Conservation (phyloP, 2,329 filamentous ascomycete species). For the Alternaria arborescens region DNA sequence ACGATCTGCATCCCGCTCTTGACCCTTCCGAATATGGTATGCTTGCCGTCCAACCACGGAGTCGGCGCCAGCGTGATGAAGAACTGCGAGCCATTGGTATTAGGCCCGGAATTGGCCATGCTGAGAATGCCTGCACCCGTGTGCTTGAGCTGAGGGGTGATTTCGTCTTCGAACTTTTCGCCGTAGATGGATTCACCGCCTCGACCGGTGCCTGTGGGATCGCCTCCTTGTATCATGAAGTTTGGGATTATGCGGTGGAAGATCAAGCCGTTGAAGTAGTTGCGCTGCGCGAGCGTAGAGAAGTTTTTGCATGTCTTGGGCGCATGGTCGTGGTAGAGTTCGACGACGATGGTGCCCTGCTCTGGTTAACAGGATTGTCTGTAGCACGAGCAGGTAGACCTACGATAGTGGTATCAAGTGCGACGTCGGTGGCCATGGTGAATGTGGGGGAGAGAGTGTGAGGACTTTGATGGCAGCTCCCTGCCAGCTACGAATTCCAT, state of each 20-base stretch:
- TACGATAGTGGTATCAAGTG: constrained; percentile 71
- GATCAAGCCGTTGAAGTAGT: constrained; percentile 86
- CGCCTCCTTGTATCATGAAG: constrained; percentile 97
- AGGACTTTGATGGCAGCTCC: constrained; percentile 33
- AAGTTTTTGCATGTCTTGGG: constrained; percentile 93
- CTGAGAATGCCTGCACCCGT: constrained; percentile 91
- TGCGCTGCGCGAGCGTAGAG: constrained; percentile 75
- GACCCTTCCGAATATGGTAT: constrained; percentile 94
- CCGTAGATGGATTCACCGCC: constrained; percentile 92
- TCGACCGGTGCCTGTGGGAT: constrained; percentile 91
- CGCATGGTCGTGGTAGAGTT: constrained; percentile 90
- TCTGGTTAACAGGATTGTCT: constrained; percentile 2
- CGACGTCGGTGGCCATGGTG: constrained; percentile 68
- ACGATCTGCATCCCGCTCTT: constrained; percentile 84
- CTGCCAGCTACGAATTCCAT: constrained; percentile 8
- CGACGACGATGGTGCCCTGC: constrained; percentile 82
- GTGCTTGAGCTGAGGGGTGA: constrained; percentile 79
- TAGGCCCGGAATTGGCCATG: constrained; percentile 94
- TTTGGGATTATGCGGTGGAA: constrained; percentile 95
- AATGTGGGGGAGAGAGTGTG: constrained; percentile 18
- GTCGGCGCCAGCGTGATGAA: constrained; percentile 94
- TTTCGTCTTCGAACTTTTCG: constrained; percentile 94
- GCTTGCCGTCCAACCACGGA: constrained; percentile 95
- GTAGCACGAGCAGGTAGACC: accelerated
- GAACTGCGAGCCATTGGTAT: constrained; percentile 96